Evolutionary conservation across 1,284 basidiomycete genomes (phyloP), one percentile per base, ranked within the genome.

Genomic region (Apiotrichum brassicae): DNA sequence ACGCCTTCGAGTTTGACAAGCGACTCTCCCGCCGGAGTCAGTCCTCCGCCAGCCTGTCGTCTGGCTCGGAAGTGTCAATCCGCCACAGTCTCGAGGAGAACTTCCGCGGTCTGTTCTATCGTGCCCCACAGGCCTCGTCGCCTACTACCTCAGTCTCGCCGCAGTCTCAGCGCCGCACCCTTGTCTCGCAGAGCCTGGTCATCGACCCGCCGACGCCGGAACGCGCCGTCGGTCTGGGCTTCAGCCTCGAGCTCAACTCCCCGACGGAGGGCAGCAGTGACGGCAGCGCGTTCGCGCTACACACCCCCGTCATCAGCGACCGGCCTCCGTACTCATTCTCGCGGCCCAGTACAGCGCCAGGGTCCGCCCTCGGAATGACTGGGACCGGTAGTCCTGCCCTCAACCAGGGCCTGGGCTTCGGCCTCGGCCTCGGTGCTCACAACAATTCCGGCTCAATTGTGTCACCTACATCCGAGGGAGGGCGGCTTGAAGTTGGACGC

Each of bases 21-120:
- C n/a, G 28, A 8, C 8, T 6, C 14, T 12, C 32, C 6, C n/a
- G 6, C 9, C 33, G 22, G 12, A 19, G 43, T 14, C 9, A 5
- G n/a, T 36, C 23, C 4, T 9, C 18, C 19, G 20, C 23, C n/a
- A 32, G 22, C 32, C 16, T 43, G 14, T 56, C 54, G 3, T 53
- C 51, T 1, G 48, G 51, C 23, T 49, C 47, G 2, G 54, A 53
- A 35, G 41, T 44, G 2, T 52, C 49, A 6, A 14, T 49, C 33
- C 49, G 49, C 34, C 47, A 43, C 16, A 58, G 52, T 32, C 19
- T 58, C 8, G 56, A 58, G 32, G 56, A 52, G 26, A 47, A 33
- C 33, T 51, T 50, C 22, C 49, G 66, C 54, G 65, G 63, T 8
- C 51, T 71, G 13, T 71, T 71, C 60, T 71, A 67, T 57, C 63